Conservation (phyloP, 2,329 filamentous ascomycete species). For the Salinomyces thailandicus region DNA sequence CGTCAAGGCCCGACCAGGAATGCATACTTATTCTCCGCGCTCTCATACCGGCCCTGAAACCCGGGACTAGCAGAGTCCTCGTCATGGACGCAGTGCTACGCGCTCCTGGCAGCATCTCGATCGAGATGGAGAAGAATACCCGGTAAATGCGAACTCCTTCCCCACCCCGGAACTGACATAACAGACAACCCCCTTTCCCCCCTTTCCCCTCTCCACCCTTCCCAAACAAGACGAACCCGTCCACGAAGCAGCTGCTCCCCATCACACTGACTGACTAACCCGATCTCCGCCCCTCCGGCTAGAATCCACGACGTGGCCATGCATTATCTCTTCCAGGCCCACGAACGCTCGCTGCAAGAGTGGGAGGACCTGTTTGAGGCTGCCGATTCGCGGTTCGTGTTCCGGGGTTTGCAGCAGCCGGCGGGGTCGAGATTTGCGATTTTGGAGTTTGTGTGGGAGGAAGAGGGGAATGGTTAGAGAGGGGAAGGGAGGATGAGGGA, state of each 20-base stretch:
- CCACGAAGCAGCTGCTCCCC: too few species aligned
- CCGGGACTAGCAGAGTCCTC: not conserved
- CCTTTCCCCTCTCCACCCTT: too few species aligned
- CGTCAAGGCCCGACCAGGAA: constrained; percentile 1
- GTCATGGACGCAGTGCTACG: constrained; percentile 1
- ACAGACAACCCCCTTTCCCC: not conserved
- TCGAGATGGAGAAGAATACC: not conserved
- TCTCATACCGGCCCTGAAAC: not conserved
- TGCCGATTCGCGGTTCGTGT: not conserved
- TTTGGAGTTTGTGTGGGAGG: not conserved
- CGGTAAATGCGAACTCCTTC: not conserved
- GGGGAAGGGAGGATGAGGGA: too few species aligned
- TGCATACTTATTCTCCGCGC: not conserved
- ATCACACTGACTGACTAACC: too few species aligned
- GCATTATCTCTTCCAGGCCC: not conserved
- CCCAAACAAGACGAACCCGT: too few species aligned
- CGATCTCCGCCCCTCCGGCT: too few species aligned
- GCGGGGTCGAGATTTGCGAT: constrained; percentile 1
- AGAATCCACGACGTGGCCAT: constrained; percentile 1
- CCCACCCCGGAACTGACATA: not conserved
- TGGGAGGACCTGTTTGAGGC: not conserved
- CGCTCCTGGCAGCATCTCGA: not conserved
- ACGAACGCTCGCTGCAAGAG: constrained; percentile 1
- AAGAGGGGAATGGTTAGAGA: too few species aligned
- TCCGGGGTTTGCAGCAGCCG: not conserved